A percentile compares a stretch with the other conserved stretches of the same genome.
phyloP scores from a whole-genome alignment of 352 stramenopile genomes.

The Phytophthora capsici region DNA sequence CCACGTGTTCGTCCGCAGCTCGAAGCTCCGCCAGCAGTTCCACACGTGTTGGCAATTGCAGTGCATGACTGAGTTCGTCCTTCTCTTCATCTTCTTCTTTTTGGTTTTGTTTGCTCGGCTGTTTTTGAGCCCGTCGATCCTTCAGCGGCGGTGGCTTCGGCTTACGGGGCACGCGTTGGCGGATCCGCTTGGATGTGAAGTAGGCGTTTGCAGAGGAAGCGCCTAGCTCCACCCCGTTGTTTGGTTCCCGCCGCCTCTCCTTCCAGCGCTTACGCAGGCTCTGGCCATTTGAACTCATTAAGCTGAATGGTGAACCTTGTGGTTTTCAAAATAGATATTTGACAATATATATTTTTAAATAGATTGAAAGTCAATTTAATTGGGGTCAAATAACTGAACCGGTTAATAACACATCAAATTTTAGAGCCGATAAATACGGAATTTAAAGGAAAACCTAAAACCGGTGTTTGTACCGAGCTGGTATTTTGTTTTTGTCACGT shows the following conservation, averaged over 20 bases:
- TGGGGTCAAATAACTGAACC: too few species aligned
- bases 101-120: slow-evolving; percentile 3
- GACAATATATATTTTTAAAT: slow-evolving; percentile 10
- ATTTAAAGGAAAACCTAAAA: too few species aligned
- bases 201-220: slow-evolving; percentile 45
- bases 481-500: too few species aligned
- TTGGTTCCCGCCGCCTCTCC: slow-evolving; percentile 14
- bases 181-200: slow-evolving; percentile 45
- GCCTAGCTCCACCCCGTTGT: slow-evolving; percentile 31
- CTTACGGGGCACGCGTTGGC: slow-evolving; percentile 25
- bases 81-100: neutral
- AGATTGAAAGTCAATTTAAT: too few species aligned
- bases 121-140: slow-evolving; percentile 16
- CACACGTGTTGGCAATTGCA: slow-evolving; percentile 27
- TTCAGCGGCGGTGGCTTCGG: slow-evolving; percentile 27
- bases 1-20: slow-evolving; percentile 24
- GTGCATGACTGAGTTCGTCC: slow-evolving; percentile 5
- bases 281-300: slow-evolving; percentile 18
- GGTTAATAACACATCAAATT: too few species aligned
- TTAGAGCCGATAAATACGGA: too few species aligned
- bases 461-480: too few species aligned
- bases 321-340: neutral
- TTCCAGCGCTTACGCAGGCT: slow-evolving; percentile 30
- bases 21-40: slow-evolving; percentile 34
- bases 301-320: too few species aligned